Evolutionary conservation across 140 eudicot species (phyloP), one percentile per base, ranked within the genome.

Genomic region (Cichorium intybus): DNA sequence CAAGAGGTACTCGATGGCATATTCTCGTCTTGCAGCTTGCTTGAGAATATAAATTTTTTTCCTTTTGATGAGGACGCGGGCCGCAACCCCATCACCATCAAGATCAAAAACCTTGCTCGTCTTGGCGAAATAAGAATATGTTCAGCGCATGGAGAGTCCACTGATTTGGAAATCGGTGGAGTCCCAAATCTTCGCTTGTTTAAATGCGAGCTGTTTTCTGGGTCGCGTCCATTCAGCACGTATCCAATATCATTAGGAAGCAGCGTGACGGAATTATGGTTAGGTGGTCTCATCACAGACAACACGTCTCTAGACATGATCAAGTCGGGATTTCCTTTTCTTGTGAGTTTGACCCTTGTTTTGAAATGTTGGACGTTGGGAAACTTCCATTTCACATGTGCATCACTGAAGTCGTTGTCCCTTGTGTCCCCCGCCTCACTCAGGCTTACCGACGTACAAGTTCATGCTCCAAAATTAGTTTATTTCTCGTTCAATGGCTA

Each of bases 21-120:
- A 39, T 15, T 51, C 14, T 27, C 70, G 34, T 17, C 33, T 28
- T 64, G 58, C 15, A 29, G 7, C 22, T 18, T 64, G 15, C 70
- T 64, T 18, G 60, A 64, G 59, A 33, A 16, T 12, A 29, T 64
- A 9, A 22, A 17, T 3, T 14, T 64, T 18, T 1, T 0, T 2
- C 12, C 1, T n/a, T 5, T 5, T 20, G 2, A n/a, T 43, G 1
- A 43, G 22, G 8, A 1, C 12, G 28, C 14, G 47, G 47, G 47
- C 16, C 47, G 17, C 5, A 17, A 10, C 7, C 33, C 11, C 17
- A 16, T 10, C 7, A 15, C 6, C 4, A 22, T 41, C 9, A 41
- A 62, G 68, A 23, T 62, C 4, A 62, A 62, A 62, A 24, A 41
- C 55, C 68, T 62, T 43, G 15, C 1, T 24, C 27, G 17, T 61